phyloP scores from a whole-genome alignment of 1,284 basidiomycete genomes.

The Fomitopsis schrenkii region DNA sequence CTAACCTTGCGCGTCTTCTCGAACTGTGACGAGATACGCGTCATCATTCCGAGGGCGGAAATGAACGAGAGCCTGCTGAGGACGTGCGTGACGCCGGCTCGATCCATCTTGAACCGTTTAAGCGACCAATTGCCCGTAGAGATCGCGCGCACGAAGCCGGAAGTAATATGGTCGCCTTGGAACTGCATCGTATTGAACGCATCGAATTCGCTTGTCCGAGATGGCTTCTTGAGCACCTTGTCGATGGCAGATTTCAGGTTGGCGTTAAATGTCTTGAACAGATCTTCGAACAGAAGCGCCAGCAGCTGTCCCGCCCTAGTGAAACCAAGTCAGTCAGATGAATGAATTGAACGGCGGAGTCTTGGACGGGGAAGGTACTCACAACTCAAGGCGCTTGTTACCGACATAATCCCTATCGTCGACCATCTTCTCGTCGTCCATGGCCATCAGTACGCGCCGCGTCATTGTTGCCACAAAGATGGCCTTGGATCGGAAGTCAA shows the following conservation, averaged over 20 bases:
- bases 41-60: conserved; percentile 99
- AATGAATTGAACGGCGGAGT: neutral
- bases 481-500: conserved; percentile 94
- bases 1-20: conserved; percentile 99
- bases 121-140: conserved; percentile 99
- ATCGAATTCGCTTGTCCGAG: conserved; percentile 93
- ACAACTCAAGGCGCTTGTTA: conserved; percentile 98
- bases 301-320: conserved; percentile 92
- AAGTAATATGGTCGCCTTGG: conserved; percentile 92
- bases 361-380: conserved; percentile 29
- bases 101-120: conserved; percentile 99
- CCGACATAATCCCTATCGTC: conserved; percentile 99
- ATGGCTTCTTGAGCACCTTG: conserved; percentile 97
- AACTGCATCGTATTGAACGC: conserved; percentile 94
- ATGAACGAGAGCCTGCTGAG: conserved; percentile 95
- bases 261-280: conserved; percentile 99
- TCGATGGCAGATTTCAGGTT: conserved; percentile 97
- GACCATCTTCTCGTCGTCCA: conserved; percentile 95
- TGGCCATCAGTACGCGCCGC: conserved; percentile 91
- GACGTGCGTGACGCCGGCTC: conserved; percentile 98
- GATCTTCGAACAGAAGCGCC: conserved; percentile 93
- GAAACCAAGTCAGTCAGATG: neutral
- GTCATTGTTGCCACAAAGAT: conserved; percentile 99
- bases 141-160: conserved; percentile 96
- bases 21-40: conserved; percentile 97